These are phyloP conservation scores for Exobasidium rhododendri DNA, from an alignment of 1,284 basidiomycete species.

Conservation along the genomic window DNA sequence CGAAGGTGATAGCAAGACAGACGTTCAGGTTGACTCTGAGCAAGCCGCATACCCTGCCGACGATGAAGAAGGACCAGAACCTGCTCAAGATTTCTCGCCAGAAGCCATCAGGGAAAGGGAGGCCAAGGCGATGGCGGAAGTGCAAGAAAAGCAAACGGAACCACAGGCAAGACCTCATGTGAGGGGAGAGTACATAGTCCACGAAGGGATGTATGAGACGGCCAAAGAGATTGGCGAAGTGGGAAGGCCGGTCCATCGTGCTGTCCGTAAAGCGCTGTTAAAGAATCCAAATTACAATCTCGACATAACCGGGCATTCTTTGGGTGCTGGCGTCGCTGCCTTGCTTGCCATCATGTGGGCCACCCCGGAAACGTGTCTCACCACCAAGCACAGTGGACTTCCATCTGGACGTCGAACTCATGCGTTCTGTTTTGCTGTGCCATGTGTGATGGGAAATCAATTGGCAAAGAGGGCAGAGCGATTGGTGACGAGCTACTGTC, in stretches of 20 bases:
- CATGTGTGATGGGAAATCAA: conserved; percentile 65
- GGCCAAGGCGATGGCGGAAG: background rate
- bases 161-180: conserved; percentile 1
- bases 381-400: conserved; percentile 57
- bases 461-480: conserved; percentile 63
- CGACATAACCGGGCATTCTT: conserved; percentile 68
- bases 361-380: conserved; percentile 56
- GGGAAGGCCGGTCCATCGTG: conserved; percentile 72
- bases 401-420: conserved; percentile 67
- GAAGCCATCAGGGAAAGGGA: conserved; percentile 8
- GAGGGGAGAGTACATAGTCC: conserved; percentile 17
- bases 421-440: conserved; percentile 76
- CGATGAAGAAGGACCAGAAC: background rate
- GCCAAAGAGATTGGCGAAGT: conserved; percentile 71
- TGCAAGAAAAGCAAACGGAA: conserved; percentile 6
- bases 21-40: background rate
- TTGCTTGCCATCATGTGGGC: conserved; percentile 81
- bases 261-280: conserved; percentile 67
- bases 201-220: conserved; percentile 73
- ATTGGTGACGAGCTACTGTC: conserved; percentile 72
- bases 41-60: background rate
- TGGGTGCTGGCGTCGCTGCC: conserved; percentile 79
- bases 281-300: conserved; percentile 67
- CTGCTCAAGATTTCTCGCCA: conserved; percentile 6
- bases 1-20: background rate